Evolutionary conservation across 129 eudicot species (phyloP), one percentile per base, ranked within the genome.

Genomic region (Dittrichia graveolens): DNA sequence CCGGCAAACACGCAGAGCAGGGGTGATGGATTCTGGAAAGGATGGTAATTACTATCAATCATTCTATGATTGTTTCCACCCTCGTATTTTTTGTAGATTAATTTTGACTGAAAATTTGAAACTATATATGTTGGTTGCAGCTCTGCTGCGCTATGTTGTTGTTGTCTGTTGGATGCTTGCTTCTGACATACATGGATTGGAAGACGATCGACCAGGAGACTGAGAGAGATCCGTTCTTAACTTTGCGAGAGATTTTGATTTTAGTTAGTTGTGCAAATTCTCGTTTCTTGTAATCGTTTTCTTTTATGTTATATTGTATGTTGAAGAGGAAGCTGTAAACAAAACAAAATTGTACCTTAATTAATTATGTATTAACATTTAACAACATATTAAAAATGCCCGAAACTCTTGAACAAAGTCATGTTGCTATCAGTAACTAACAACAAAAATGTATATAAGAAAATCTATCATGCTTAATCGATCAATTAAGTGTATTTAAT

Each of bases 11-110:
- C 85, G 9, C 75, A 38, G n/a, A 76, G 68, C 79, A 79, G 85
- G 69, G 89, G 89, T 11, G 91, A 86, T 67, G 92, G 73, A 78
- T 87, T 81, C 65, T 83, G 70, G 83, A 84, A 87, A 71, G 92
- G 92, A 79, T 83, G 88, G 92, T 81, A 87, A 42, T 62, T 41
- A 48, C 10, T 14, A 8, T 3, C 10, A 10, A 9, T 8, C 50
- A 4, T 40, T 70, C 6, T 6, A 43, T 7, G 8, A n/a, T n/a
- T n/a, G n/a, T n/a, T n/a, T n/a, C n/a, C n/a, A n/a, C n/a, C n/a
- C n/a, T n/a, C 11, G 46, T 15, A 19, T n/a, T 37, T 18, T 44
- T 38, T 50, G 2, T 62, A 35, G 6, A 13, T 34, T 34, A 35
- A 43, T 50, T 49, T 19, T 73, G 65, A 57, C 41, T 48, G 0